Evolutionary conservation across 345 rosid genomes (phyloP).

Genomic region (Ricinus communis): DNA sequence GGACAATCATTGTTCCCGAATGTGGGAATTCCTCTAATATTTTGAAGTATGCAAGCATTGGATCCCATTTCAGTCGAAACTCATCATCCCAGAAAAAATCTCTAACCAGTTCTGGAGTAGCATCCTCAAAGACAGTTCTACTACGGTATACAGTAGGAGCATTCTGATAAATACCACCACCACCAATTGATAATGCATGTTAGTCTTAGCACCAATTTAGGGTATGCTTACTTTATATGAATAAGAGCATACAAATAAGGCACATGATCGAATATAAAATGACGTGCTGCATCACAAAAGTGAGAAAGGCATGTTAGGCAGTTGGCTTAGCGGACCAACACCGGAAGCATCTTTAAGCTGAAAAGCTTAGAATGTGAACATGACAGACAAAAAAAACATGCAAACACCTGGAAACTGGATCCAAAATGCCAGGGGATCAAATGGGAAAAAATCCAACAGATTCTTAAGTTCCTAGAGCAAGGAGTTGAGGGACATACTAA

Average conservation of each 20-base stretch:
- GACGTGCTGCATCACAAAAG: neutral
- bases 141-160: conserved; percentile 71
- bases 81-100: conserved; percentile 99
- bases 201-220: neutral
- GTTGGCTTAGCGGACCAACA: no score
- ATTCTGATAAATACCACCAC: conserved; percentile 48
- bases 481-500: neutral
- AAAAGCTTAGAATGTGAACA: neutral
- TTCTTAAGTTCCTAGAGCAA: neutral
- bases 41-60: conserved; percentile 75
- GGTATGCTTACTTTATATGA: no score
- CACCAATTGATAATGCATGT: conserved; percentile 22
- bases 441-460: neutral
- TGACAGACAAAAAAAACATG: neutral
- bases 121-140: conserved; percentile 93
- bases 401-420: no score
- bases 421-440: neutral
- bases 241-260: neutral
- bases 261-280: neutral
- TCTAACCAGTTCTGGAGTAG: conserved; percentile 79
- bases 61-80: conserved; percentile 93
- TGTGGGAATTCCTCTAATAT: conserved; percentile 68
- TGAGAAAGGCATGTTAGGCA: neutral
- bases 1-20: conserved; percentile 71
- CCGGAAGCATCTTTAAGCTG: neutral